Conservation (phyloP, 179 eudicot genomes). For the Vitellaria paradoxa region DNA sequence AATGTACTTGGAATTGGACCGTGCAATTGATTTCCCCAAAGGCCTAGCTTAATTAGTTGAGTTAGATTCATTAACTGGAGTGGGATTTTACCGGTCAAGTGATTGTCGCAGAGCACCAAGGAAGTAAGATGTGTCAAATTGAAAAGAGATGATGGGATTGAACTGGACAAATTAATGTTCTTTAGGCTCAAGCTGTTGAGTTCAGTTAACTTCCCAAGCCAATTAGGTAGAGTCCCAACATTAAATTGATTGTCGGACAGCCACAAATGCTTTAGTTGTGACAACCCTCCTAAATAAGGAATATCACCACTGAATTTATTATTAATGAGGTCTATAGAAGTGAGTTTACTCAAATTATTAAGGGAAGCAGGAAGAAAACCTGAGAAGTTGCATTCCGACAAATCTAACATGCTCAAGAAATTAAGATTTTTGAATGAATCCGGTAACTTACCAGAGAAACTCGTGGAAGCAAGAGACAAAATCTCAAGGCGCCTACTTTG, state of each 20-base stretch:
- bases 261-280: background rate
- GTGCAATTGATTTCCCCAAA: background rate
- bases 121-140: background rate
- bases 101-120: background rate
- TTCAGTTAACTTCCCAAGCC: background rate
- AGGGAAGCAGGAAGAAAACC: conserved; percentile 1
- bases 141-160: background rate
- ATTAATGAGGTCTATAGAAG: background rate
- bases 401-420: background rate
- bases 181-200: background rate
- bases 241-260: background rate
- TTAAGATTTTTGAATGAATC: conserved; percentile 15
- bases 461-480: conserved; percentile 9
- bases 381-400: background rate
- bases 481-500: conserved; percentile 3
- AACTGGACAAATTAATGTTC: background rate
- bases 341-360: background rate
- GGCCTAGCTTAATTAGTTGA: background rate
- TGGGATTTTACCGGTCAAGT: conserved; percentile 9
- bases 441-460: conserved; percentile 19
- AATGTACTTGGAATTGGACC: conserved; percentile 7
- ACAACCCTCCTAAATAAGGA: background rate
- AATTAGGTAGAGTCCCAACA: background rate
- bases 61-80: conserved; percentile 6
- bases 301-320: background rate